Base-by-base conservation (phyloP, 495 filamentous ascomycete genomes). In the Penicillium coprophilum region DNA sequence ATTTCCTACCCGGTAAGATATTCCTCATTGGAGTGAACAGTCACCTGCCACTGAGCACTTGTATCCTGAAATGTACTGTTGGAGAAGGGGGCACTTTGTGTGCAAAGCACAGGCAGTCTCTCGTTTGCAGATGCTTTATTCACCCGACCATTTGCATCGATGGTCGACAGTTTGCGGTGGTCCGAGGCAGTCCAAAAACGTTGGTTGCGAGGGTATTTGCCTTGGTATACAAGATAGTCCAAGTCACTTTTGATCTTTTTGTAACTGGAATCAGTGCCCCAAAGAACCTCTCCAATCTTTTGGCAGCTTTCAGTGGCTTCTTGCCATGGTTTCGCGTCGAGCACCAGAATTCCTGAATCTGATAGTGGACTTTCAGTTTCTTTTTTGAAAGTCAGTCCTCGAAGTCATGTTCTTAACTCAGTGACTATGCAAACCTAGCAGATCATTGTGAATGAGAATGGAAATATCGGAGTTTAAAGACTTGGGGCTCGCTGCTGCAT, bases 361-460 rank as follows among this genome's bases (percentile, higher is more conserved):
- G 52, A 49, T 34, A 45, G 43, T 15, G 63, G 53, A 23, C 63
- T 66, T 28, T 49, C 21, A n/a, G 24, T 53, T 32, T 66, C 63
- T 66, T 19, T 48, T 1, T 13, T 4, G 21, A 15, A 8, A 7
- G 21, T 56, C 4, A 53, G 43, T 19, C 2, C 41, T 30, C 7
- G 6, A 41, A n/a, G 19, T 7, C 11, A 36, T 5, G 27, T 24
- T 5, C n/a, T 21, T 3, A 31, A 15, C 24, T 27, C 24, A 4
- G 10, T 41, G 24, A 3, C 20, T 34, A 47, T 45, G 15, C 13
- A 28, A 30, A 66, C 63, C 57, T 50, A 43, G 24, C 19, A 63
- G 32, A 21, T 66, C 63, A 64, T 66, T 66, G 30, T 66, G 63
- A 31, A 66, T 64, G 15, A 66, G 47, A 40, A 66, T 56, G 6